Percentiles rank a stretch among this genome's conserved stretches.
These are phyloP conservation scores for Arabis hirsuta DNA, from an alignment of 345 rosid species.

Conservation along the genomic window DNA sequence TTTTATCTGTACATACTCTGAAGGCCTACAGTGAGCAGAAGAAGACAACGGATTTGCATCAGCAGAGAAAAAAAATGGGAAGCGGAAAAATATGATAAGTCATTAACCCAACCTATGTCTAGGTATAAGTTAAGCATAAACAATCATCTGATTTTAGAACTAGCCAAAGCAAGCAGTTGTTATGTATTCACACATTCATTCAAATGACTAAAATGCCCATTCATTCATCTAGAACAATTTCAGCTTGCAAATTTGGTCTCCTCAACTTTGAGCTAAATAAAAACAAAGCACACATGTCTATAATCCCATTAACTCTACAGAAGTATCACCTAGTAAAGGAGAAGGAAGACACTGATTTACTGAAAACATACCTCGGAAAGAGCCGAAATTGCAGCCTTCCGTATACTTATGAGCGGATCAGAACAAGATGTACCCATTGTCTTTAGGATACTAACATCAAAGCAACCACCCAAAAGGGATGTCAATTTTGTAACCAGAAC, in stretches of 20 bases:
- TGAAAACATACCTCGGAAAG: constrained; percentile 78
- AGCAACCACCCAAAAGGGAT: constrained; percentile 62
- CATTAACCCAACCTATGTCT: not conserved
- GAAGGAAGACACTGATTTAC: constrained; percentile 11
- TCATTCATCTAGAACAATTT: constrained; percentile 15
- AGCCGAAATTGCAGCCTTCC: constrained; percentile 86
- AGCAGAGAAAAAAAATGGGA: not conserved
- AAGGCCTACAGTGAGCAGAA: constrained; percentile 57
- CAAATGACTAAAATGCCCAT: constrained; percentile 7
- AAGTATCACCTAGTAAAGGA: not conserved
- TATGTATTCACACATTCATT: not conserved
- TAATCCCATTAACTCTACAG: not conserved
- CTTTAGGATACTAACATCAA: constrained; percentile 71
- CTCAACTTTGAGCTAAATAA: constrained; percentile 10
- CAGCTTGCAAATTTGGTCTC: constrained; percentile 2
- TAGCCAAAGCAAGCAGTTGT: constrained; percentile 15
- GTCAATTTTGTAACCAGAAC: constrained; percentile 70
- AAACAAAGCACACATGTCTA: constrained; percentile 12
- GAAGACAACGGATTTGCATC: constrained; percentile 24
- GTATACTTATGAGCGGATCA: constrained; percentile 89
- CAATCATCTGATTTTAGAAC: not conserved
- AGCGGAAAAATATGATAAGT: not conserved
- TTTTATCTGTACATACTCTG: constrained; percentile 66
- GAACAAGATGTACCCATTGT: constrained; percentile 88
- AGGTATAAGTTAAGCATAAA: constrained; percentile 15